A percentile compares a stretch with the other conserved stretches of the same genome.
Evolutionary conservation across 1,284 basidiomycete species (phyloP).

Genomic region (Heliocybe sulcata): DNA sequence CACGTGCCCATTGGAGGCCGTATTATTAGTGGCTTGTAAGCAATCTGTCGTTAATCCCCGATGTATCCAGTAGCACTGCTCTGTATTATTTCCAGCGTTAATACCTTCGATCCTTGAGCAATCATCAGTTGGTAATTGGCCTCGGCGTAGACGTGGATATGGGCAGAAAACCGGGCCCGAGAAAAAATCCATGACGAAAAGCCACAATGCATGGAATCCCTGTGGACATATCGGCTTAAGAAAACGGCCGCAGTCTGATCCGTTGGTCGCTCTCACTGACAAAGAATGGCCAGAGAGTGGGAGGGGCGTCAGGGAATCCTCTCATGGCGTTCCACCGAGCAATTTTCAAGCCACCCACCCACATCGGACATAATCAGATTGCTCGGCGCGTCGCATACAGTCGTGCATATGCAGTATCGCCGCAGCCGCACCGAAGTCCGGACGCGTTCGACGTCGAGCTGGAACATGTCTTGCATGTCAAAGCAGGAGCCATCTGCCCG

Average conservation of each 20-base stretch:
- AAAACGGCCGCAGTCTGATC: not conserved
- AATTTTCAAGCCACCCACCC: not conserved
- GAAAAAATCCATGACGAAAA: not conserved
- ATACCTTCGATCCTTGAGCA: no score
- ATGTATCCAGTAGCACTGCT: not conserved
- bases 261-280: not conserved
- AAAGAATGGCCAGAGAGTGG: not conserved
- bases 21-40: not conserved
- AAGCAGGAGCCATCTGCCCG: no score
- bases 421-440: no score
- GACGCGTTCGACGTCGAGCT: no score
- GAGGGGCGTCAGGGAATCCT: not conserved
- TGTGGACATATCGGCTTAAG: not conserved
- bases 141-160: not conserved
- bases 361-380: not conserved
- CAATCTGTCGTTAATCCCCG: not conserved
- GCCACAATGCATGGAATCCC: not conserved
- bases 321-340: not conserved
- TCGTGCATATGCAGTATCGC: no score
- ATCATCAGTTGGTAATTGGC: not conserved
- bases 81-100: not conserved
- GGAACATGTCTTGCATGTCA: no score
- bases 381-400: not conserved
- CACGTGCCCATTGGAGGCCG: not conserved
- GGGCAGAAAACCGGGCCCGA: not conserved